A percentile compares a stretch with the other conserved stretches of the same genome.
Conservation (phyloP, 805 yeast genomes). For the Saccharomycopsis schoenii region DNA sequence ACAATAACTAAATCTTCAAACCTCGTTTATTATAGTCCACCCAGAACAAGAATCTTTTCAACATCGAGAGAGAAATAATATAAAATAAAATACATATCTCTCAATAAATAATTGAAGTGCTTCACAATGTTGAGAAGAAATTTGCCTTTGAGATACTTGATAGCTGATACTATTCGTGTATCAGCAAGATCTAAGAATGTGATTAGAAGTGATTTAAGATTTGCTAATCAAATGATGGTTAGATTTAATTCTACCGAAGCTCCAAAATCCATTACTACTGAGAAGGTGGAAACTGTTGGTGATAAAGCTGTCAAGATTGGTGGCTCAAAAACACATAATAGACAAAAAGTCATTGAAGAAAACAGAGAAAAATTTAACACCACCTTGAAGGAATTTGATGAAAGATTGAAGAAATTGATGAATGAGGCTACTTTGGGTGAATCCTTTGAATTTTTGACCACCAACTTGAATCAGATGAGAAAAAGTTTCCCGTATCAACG, state of each 20-base stretch:
- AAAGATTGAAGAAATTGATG: neutral
- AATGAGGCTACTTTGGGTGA: slow-evolving; percentile 1
- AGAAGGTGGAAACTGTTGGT: neutral
- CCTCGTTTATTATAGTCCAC: too few species aligned
- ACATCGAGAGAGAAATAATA: neutral
- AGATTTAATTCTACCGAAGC: neutral
- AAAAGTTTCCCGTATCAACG: neutral
- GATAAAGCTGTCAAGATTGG: neutral
- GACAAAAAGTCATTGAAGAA: neutral
- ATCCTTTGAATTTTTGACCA: slow-evolving; percentile 5
- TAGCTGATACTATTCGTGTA: neutral
- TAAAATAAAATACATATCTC: neutral
- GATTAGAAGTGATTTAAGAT: neutral
- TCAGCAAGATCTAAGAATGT: neutral
- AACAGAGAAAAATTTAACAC: neutral
- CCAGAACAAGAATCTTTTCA: too few species aligned
- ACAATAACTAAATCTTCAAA: too few species aligned
- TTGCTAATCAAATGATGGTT: neutral
- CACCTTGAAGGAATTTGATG: neutral
- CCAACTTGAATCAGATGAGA: neutral
- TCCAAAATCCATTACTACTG: neutral
- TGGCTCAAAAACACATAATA: neutral
- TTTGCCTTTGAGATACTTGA: neutral
- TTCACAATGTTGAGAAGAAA: neutral
- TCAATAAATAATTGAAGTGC: neutral